These are phyloP conservation scores for Musa beccarii DNA, from an alignment of 176 grass and related monocot species.

Conservation along the genomic window DNA sequence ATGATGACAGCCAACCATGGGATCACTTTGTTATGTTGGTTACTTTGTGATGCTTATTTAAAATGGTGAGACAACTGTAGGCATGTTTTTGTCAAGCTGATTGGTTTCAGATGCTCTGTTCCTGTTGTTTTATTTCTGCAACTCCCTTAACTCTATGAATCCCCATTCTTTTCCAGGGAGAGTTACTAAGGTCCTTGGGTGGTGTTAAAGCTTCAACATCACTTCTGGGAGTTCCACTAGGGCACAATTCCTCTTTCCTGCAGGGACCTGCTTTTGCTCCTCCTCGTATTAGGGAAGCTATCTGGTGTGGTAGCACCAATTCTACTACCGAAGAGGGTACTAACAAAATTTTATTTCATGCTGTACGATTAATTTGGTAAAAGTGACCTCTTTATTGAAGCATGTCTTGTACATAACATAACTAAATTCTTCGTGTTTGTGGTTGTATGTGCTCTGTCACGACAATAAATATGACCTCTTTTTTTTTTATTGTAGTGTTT, in stretches of 20 bases:
- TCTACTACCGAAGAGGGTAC: conserved; percentile 90
- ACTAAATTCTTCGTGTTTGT: background rate
- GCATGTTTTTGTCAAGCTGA: background rate
- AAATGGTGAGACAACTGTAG: background rate
- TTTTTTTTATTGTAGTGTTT: background rate
- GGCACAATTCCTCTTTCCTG: conserved; percentile 95
- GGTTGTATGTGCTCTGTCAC: background rate
- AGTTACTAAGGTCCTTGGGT: conserved; percentile 72
- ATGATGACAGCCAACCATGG: no score
- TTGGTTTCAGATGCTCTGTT: background rate
- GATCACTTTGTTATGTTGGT: no score
- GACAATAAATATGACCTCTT: background rate
- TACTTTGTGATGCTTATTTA: no score
- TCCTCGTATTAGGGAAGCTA: conserved; percentile 90
- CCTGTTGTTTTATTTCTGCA: background rate
- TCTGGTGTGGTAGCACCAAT: conserved; percentile 99
- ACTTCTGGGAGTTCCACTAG: conserved; percentile 78
- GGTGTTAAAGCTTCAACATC: conserved; percentile 64
- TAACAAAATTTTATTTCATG: background rate
- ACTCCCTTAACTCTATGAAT: background rate
- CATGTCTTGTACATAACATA: no score
- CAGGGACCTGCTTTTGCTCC: conserved; percentile 98
- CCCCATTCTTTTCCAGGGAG: conserved; percentile 35
- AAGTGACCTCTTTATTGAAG: background rate
- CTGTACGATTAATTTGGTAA: background rate